phyloP scores from a whole-genome alignment of 192 early-diverging fungal species.

The Entrophospora sp. region DNA sequence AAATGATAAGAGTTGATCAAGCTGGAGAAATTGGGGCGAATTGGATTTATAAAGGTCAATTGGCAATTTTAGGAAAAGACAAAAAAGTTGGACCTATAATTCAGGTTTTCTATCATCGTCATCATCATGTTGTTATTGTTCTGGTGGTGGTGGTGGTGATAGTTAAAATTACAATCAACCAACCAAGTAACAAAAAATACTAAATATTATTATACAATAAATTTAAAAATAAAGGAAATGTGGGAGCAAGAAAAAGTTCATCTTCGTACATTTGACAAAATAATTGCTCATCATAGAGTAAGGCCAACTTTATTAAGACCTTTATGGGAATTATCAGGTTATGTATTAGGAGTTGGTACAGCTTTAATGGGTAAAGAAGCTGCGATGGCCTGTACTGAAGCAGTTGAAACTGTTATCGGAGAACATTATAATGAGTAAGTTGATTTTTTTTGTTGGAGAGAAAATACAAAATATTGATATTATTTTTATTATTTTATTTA shows the following conservation, averaged over 20 bases:
- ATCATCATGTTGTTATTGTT: too few relatives aligned
- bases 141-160: too few relatives aligned
- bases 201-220: too few relatives aligned
- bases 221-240: slow-evolving; percentile 62
- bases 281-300: slow-evolving; percentile 67
- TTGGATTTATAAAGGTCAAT: slow-evolving; percentile 93
- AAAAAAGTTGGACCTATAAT: slow-evolving; percentile 60
- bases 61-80: slow-evolving; percentile 65
- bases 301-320: slow-evolving; percentile 81
- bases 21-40: slow-evolving; percentile 95
- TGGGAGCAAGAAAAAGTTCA: slow-evolving; percentile 91
- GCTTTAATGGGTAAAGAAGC: slow-evolving; percentile 89
- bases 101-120: slow-evolving; percentile 37
- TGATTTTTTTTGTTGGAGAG: neutral
- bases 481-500: slow-evolving; percentile 12
- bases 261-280: slow-evolving; percentile 66
- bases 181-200: too few relatives aligned
- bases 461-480: neutral
- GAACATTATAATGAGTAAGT: slow-evolving; percentile 88
- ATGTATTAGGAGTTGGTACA: slow-evolving; percentile 73
- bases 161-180: too few relatives aligned
- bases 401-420: slow-evolving; percentile 94
- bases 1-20: slow-evolving; percentile 92
- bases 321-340: slow-evolving; percentile 81
- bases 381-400: slow-evolving; percentile 98